phyloP scores from a whole-genome alignment of 495 filamentous ascomycete species.

The Aspergillus bridgeri region DNA sequence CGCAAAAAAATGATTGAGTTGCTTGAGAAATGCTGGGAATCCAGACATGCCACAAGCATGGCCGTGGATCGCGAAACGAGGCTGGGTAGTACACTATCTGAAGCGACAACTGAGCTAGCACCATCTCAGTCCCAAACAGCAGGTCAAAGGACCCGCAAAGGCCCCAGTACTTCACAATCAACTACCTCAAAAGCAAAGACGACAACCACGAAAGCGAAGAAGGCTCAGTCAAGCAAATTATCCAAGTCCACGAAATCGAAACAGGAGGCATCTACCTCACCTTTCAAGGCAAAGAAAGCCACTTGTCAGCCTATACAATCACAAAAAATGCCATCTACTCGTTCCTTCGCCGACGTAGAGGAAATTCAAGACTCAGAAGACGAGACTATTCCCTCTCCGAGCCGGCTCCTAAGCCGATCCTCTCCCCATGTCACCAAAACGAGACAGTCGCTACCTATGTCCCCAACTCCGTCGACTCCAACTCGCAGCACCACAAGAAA shows the following conservation, averaged over 20 bases:
- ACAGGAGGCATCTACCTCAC: not conserved
- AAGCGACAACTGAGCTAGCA: not conserved
- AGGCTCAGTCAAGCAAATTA: not conserved
- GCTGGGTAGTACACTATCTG: conserved; percentile 5
- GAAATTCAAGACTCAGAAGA: conserved; percentile 69
- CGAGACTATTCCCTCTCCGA: conserved; percentile 36
- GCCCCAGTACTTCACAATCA: conserved; percentile 2
- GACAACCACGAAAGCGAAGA: not conserved
- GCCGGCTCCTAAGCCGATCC: conserved; percentile 26
- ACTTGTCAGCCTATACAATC: not conserved
- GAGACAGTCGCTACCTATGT: conserved; percentile 7
- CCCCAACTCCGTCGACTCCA: conserved; percentile 7
- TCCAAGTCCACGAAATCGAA: not conserved
- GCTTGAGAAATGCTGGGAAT: conserved; percentile 70
- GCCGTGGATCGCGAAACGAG: not conserved
- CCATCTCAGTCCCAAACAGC: conserved; percentile 8
- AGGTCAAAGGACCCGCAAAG: conserved; percentile 1
- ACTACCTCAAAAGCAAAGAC: conserved; percentile 6
- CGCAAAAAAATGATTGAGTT: conserved; percentile 69
- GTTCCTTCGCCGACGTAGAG: conserved; percentile 36
- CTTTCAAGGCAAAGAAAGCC: not conserved
- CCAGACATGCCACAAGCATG: conserved; percentile 29
- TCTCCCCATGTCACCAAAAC: conserved; percentile 4
- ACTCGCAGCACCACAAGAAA: conserved; percentile 1
- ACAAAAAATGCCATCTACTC: conserved; percentile 1